These are phyloP conservation scores for Viola pubescens DNA, from an alignment of 441 rosid species.

Conservation along the genomic window DNA sequence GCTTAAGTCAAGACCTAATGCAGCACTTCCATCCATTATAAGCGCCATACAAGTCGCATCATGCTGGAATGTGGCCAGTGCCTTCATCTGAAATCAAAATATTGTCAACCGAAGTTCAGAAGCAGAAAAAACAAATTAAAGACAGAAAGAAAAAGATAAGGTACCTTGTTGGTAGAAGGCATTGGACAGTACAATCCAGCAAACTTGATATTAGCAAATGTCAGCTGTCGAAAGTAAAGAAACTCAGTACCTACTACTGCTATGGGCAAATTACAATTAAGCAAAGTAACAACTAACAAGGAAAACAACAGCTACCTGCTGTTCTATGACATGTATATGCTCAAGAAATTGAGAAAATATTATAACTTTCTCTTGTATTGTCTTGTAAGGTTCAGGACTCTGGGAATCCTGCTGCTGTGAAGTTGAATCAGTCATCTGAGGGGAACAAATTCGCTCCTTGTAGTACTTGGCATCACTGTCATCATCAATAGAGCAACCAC, in stretches of 20 bases:
- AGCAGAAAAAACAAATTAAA: constrained; percentile 11
- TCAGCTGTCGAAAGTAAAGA: constrained; percentile 41
- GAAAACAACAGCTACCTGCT: constrained; percentile 55
- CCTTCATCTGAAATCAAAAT: constrained; percentile 47
- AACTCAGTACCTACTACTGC: constrained; percentile 11
- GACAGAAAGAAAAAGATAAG: neutral
- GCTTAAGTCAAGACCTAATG: constrained; percentile 95
- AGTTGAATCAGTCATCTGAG: constrained; percentile 13
- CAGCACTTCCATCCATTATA: constrained; percentile 97
- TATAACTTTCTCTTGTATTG: constrained; percentile 57
- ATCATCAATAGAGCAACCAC: constrained; percentile 17
- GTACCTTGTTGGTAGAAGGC: constrained; percentile 78
- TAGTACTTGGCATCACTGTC: constrained; percentile 19
- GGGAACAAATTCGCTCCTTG: constrained; percentile 22
- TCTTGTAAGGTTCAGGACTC: constrained; percentile 26
- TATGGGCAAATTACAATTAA: neutral
- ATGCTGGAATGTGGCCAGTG: constrained; percentile 60
- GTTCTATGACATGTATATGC: constrained; percentile 84
- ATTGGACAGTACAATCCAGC: constrained; percentile 83
- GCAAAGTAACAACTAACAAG: neutral
- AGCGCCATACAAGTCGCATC: constrained; percentile 76
- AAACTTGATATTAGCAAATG: constrained; percentile 71
- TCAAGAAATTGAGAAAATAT: constrained; percentile 96
- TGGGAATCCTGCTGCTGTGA: constrained; percentile 21
- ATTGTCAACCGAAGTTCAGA: neutral